Evolutionary conservation across 2,329 filamentous ascomycete species (phyloP).

Genomic region (Penicillium sp.): DNA sequence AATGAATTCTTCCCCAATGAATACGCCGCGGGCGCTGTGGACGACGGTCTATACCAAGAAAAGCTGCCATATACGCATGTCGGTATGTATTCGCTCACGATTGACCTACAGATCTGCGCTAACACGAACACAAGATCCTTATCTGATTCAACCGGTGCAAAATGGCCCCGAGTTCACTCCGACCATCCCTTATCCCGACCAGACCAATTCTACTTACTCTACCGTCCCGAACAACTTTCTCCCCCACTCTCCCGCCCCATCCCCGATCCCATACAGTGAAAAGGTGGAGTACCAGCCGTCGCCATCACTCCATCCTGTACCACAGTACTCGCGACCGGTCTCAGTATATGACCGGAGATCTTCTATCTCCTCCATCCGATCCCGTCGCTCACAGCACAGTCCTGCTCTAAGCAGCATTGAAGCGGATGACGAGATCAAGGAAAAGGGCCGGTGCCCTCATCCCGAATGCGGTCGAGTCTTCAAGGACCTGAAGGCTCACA

Average conservation of each 20-base stretch:
- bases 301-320: conserved; percentile 19
- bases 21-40: conserved; percentile 44
- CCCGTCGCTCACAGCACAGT: conserved; percentile 57
- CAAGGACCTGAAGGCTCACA: conserved; percentile 89
- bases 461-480: conserved; percentile 79
- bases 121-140: conserved; percentile 48
- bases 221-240: conserved; percentile 26
- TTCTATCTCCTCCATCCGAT: conserved; percentile 67
- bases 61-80: conserved; percentile 40
- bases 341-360: conserved; percentile 53
- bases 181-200: conserved; percentile 33
- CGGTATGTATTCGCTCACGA: conserved; percentile 23
- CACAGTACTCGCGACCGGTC: conserved; percentile 46
- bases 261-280: conserved; percentile 32
- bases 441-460: conserved; percentile 70
- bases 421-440: conserved; percentile 55
- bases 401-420: conserved; percentile 58
- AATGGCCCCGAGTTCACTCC: conserved; percentile 27
- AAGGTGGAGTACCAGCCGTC: conserved; percentile 26
- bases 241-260: conserved; percentile 35
- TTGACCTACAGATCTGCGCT: not conserved
- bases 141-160: conserved; percentile 51
- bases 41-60: conserved; percentile 41
- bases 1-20: conserved; percentile 55
- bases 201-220: conserved; percentile 26